A percentile compares a stretch with the other conserved stretches of the same genome.
These are phyloP conservation scores for Globisporangium alternatum DNA, from an alignment of 352 stramenopile species.

Conservation along the genomic window DNA sequence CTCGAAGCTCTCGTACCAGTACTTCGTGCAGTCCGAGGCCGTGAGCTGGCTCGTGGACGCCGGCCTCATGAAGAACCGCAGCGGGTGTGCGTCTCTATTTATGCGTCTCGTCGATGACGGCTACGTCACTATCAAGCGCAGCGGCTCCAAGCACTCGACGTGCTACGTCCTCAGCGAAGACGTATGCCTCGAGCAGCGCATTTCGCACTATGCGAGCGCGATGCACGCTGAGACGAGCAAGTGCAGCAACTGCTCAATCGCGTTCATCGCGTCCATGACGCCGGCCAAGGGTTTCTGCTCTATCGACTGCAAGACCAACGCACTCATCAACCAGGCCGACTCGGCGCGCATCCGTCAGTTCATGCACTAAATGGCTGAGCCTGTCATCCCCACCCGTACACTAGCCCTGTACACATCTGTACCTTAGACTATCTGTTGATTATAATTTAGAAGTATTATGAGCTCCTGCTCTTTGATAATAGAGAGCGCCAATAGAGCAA, in stretches of 20 bases:
- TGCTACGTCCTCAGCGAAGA: slow-evolving; percentile 78
- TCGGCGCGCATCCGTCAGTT: slow-evolving; percentile 59
- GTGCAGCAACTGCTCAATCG: slow-evolving; percentile 78
- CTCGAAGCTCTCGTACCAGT: slow-evolving; percentile 76
- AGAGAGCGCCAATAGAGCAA: not conserved
- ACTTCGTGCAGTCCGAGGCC: slow-evolving; percentile 83
- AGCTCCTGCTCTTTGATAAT: slow-evolving; percentile 4
- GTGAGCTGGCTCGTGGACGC: slow-evolving; percentile 81
- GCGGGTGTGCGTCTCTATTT: slow-evolving; percentile 51
- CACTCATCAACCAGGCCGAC: slow-evolving; percentile 68
- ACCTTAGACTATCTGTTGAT: slow-evolving; percentile 16
- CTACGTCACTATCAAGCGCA: slow-evolving; percentile 68
- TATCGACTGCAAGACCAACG: slow-evolving; percentile 87
- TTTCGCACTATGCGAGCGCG: slow-evolving; percentile 58
- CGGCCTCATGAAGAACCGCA: slow-evolving; percentile 58
- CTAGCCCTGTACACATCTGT: slow-evolving; percentile 2
- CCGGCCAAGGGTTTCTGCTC: slow-evolving; percentile 74
- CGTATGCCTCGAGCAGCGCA: slow-evolving; percentile 45
- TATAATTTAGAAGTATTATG: slow-evolving; percentile 25
- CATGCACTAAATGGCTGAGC: slow-evolving; percentile 30
- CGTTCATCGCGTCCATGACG: slow-evolving; percentile 64
- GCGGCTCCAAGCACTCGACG: slow-evolving; percentile 41
- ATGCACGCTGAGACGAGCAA: slow-evolving; percentile 80
- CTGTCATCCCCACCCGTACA: not conserved
- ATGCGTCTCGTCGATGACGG: slow-evolving; percentile 60